Conservation (phyloP, 805 yeast species). For the Metschnikowia reukaufii region DNA sequence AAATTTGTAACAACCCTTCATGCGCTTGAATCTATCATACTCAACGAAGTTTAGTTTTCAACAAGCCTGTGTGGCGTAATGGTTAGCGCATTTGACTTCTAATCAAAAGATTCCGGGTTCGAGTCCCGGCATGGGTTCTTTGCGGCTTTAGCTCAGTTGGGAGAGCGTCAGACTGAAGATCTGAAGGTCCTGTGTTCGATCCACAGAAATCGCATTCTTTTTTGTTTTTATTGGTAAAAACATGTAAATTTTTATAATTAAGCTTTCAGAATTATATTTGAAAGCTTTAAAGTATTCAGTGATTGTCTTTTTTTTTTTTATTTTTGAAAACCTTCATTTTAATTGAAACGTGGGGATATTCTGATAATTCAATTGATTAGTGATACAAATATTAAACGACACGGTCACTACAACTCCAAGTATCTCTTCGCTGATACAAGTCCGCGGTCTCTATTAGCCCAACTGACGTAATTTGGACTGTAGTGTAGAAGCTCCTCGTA, state of each 20-base stretch:
- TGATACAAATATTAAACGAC: not conserved
- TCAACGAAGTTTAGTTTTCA: not conserved
- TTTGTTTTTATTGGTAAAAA: conserved; percentile 16
- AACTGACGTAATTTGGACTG: conserved; percentile 62
- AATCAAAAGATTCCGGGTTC: conserved; percentile 24
- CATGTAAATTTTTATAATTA: conserved; percentile 18
- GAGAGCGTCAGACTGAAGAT: conserved; percentile 27
- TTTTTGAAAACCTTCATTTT: not conserved
- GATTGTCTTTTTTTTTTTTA: not conserved
- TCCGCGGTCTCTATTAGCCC: conserved; percentile 68
- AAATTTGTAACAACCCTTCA: too few relatives aligned
- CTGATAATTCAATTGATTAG: too few relatives aligned
- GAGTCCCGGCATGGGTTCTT: conserved; percentile 24
- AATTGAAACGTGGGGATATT: too few relatives aligned
- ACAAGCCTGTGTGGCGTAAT: conserved; percentile 22
- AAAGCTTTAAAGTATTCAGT: too few relatives aligned
- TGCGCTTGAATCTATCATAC: not conserved
- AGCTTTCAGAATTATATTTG: too few relatives aligned
- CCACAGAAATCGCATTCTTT: conserved; percentile 30
- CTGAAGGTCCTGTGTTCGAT: conserved; percentile 29
- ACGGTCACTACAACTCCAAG: conserved; percentile 33
- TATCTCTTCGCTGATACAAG: conserved; percentile 58
- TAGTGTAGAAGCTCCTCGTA: conserved; percentile 67
- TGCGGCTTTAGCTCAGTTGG: conserved; percentile 41
- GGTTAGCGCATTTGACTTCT: conserved; percentile 24